Evolutionary conservation across 257 asterid species (phyloP).

Genomic region (Nicotiana benthamiana): DNA sequence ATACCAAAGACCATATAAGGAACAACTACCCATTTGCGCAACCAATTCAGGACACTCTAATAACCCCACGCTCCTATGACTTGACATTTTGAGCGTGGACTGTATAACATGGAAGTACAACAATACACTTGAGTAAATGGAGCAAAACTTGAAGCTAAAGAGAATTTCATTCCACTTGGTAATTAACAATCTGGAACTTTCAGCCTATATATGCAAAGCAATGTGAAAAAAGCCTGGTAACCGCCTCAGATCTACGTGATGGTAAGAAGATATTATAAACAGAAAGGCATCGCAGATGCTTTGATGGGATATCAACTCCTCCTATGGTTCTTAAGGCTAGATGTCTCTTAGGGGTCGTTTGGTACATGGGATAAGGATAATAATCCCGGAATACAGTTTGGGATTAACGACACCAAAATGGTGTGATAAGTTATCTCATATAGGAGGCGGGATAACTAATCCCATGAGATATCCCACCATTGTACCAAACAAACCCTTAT

Average conservation of each 20-base stretch:
- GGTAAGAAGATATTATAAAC: no score
- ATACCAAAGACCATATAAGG: background rate
- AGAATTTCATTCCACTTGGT: background rate
- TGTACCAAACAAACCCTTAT: no score
- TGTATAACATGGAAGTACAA: background rate
- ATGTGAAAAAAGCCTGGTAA: background rate
- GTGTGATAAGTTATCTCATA: no score
- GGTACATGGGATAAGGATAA: no score
- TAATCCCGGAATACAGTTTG: no score
- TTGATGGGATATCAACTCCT: no score
- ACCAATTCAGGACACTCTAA: background rate
- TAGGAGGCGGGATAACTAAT: no score
- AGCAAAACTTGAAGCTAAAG: background rate
- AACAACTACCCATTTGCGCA: background rate
- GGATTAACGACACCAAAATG: no score
- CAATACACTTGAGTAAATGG: background rate
- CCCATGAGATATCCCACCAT: no score
- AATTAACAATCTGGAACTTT: background rate
- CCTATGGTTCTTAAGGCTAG: no score
- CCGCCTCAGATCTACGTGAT: background rate
- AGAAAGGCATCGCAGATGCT: no score
- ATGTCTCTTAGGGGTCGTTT: no score
- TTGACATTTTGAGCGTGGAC: background rate
- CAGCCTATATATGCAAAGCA: background rate
- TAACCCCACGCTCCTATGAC: background rate